These are phyloP conservation scores for Bremia lactucae DNA, from an alignment of 352 stramenopile species.

Conservation along the genomic window DNA sequence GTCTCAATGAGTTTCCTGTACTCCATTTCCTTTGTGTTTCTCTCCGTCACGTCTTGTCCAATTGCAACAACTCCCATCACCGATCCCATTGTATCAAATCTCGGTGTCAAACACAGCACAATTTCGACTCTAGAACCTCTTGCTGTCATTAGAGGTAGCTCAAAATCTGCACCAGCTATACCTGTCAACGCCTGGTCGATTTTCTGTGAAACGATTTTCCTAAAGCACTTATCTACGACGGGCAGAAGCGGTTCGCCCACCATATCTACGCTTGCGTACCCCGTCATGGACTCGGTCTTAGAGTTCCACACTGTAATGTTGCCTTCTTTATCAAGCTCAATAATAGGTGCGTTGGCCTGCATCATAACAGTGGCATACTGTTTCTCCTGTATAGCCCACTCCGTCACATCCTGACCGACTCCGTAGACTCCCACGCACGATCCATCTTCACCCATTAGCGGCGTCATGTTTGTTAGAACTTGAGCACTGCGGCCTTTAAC, in stretches of 20 bases:
- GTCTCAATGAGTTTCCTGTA: constrained; percentile 65
- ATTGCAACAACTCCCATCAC: constrained; percentile 48
- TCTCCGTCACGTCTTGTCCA: constrained; percentile 53
- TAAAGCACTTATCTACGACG: constrained; percentile 37
- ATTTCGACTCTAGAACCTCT: constrained; percentile 40
- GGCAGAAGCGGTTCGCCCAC: constrained; percentile 33
- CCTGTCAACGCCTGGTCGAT: constrained; percentile 36
- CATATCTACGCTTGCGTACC: constrained; percentile 37
- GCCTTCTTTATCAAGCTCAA: constrained; percentile 59
- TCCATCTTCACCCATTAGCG: constrained; percentile 31
- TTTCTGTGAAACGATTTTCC: constrained; percentile 28
- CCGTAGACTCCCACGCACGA: constrained; percentile 25
- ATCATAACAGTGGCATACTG: constrained; percentile 57
- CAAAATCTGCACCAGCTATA: constrained; percentile 36
- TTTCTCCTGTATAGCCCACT: constrained; percentile 28
- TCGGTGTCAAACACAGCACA: constrained; percentile 41
- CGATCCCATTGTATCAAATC: no score
- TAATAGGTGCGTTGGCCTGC: constrained; percentile 68
- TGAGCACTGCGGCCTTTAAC: constrained; percentile 31
- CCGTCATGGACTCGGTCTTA: constrained; percentile 48
- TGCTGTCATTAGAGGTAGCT: constrained; percentile 37
- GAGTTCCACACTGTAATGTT: constrained; percentile 59
- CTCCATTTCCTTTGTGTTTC: constrained; percentile 56
- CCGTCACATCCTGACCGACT: constrained; percentile 48
- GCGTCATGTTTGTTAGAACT: constrained; percentile 45